Evolutionary conservation across 2,329 filamentous ascomycete species (phyloP).

Genomic region (Clonostachys rhizophaga): DNA sequence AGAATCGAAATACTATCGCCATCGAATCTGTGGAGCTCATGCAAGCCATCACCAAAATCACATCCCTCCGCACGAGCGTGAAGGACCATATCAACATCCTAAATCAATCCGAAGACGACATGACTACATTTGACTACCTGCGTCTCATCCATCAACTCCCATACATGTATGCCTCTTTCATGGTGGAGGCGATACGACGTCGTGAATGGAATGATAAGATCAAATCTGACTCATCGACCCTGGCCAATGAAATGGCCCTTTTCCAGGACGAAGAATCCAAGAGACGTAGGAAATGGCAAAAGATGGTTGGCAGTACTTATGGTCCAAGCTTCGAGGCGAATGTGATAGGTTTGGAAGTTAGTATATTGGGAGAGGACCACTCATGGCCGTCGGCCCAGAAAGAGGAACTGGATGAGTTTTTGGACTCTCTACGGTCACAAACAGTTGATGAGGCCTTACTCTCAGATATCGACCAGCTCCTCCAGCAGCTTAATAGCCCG

Average conservation of each 20-base stretch:
- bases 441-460: slow-evolving; percentile 62
- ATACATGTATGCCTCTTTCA: slow-evolving; percentile 82
- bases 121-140: slow-evolving; percentile 77
- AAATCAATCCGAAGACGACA: slow-evolving; percentile 68
- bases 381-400: slow-evolving; percentile 75
- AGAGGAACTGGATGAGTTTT: slow-evolving; percentile 71
- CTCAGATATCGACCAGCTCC: slow-evolving; percentile 68
- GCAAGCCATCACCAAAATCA: slow-evolving; percentile 76
- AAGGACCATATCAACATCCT: slow-evolving; percentile 69
- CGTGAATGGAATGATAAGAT: slow-evolving; percentile 92
- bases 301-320: slow-evolving; percentile 72
- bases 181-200: slow-evolving; percentile 80
- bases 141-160: slow-evolving; percentile 79
- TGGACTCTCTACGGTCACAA: slow-evolving; percentile 60
- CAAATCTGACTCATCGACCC: slow-evolving; percentile 75
- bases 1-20: slow-evolving; percentile 65
- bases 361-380: slow-evolving; percentile 72
- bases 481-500: slow-evolving; percentile 75
- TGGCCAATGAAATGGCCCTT: slow-evolving; percentile 88
- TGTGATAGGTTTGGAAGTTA: slow-evolving; percentile 78
- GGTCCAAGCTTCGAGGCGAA: slow-evolving; percentile 64
- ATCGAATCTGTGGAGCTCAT: slow-evolving; percentile 67
- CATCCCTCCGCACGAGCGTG: slow-evolving; percentile 67
- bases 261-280: slow-evolving; percentile 93
- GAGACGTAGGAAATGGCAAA: slow-evolving; percentile 84